Base-by-base conservation (phyloP, 2,329 filamentous ascomycete genomes). In the Microascus cirrosus region DNA sequence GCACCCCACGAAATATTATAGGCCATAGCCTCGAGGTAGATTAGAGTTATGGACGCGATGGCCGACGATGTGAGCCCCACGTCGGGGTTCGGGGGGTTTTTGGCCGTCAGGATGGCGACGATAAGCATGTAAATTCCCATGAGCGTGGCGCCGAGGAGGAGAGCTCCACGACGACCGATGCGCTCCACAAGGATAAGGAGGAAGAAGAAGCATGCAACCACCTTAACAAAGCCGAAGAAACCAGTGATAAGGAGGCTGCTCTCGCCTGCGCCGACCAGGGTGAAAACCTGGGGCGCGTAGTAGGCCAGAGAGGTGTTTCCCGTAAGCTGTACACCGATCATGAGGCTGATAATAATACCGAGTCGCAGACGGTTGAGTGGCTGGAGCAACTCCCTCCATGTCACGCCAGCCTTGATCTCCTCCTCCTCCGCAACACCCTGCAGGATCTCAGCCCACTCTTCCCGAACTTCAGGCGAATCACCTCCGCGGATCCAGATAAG, bases 61-160 rank as follows among this genome's bases (percentile, higher is more conserved):
- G 75, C 73, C 0, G 74, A 69, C 1, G 73, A 66, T 0, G 68
- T 69, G 20, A 71, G 58, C 2, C 65, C 63, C 15, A 64, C 65
- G 5, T 60, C 63, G 2, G 64, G 62, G 11, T 67, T 64, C 1
- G 73, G 71, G 2, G 76, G 76, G 61, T 75, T 70, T 1, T 70
- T 75, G 25, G 71, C 71, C 18, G 77, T 71, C n/a, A 80, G 69
- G n/a, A 71, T 68, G 13, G 74, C 73, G 45, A 80, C 74, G 55
- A 79, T 76, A 55, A 80, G 73, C 77, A 80, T 79, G 64, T 76
- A 79, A 0, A 67, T 66, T 35, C 74, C 76, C 77, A 81, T 80
- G 45, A 75, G 70, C 52, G 73, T 71, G 0, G 77, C 73, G 0
- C 77, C 78, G 2, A 65, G 67, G 32, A 81, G 70, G n/a, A 81